Evolutionary conservation across 148 eudicot species (phyloP).

Genomic region (Fagopyrum esculentum): DNA sequence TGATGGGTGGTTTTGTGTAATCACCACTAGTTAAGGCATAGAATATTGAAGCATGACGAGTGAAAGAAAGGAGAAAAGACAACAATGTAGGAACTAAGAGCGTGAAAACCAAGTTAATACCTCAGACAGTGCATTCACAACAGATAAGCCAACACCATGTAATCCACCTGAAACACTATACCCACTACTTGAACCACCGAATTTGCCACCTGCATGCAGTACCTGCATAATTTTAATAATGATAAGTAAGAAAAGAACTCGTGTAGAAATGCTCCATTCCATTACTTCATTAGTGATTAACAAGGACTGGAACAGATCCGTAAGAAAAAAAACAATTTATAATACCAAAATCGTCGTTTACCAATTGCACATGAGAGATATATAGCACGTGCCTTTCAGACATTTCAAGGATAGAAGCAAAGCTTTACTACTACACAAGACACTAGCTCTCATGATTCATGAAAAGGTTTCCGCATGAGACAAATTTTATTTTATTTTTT

Average conservation of each 20-base stretch:
- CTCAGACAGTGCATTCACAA: slow-evolving; percentile 96
- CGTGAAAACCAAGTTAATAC: slow-evolving; percentile 22
- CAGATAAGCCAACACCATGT: slow-evolving; percentile 94
- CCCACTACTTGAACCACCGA: slow-evolving; percentile 97
- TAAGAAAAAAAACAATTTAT: not conserved
- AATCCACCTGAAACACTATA: slow-evolving; percentile 97
- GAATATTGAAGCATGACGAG: not conserved
- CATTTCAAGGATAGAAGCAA: not conserved
- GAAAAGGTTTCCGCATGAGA: not conserved
- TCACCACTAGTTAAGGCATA: not conserved
- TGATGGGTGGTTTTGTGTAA: not conserved
- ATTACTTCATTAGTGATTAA: not conserved
- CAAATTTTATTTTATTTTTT: no score
- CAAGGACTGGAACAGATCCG: not conserved
- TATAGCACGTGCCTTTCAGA: not conserved
- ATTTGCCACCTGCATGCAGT: slow-evolving; percentile 95
- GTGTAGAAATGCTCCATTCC: slow-evolving; percentile 2
- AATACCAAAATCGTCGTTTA: not conserved
- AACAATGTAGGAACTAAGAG: not conserved
- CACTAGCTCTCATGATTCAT: not conserved
- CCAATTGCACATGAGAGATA: not conserved
- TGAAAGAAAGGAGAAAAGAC: not conserved
- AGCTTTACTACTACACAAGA: not conserved
- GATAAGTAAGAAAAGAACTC: not conserved
- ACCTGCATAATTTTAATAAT: slow-evolving; percentile 48